A percentile compares a stretch with the other conserved stretches of the same genome.
Conservation (phyloP, 352 stramenopile genomes). For the Phytophthora pluvialis region DNA sequence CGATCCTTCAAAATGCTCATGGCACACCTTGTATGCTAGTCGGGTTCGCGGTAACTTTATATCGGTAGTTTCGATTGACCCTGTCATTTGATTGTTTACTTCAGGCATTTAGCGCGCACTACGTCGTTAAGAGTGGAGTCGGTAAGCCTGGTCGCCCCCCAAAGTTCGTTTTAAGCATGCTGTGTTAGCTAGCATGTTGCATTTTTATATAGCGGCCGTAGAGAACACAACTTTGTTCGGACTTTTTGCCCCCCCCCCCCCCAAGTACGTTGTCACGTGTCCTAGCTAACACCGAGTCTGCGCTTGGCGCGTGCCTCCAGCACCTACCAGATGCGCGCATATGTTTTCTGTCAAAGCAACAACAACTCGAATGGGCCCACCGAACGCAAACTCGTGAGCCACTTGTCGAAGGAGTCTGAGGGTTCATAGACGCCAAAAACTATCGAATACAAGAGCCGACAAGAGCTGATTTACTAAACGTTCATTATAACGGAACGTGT, state of each 20-base stretch:
- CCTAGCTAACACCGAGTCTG: background rate
- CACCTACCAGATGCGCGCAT: background rate
- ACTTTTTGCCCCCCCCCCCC: background rate
- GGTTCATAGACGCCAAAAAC: constrained; percentile 14
- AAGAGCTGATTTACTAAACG: constrained; percentile 5
- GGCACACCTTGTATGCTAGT: background rate
- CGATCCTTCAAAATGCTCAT: background rate
- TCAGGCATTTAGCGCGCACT: background rate
- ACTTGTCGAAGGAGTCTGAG: background rate
- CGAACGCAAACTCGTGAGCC: background rate
- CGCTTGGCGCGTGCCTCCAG: background rate
- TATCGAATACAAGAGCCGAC: background rate
- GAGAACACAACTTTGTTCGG: background rate
- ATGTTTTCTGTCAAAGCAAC: background rate
- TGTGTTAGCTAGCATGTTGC: background rate
- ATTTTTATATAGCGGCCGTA: constrained; percentile 1
- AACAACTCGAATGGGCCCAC: background rate
- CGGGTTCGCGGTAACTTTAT: background rate
- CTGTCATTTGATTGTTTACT: background rate
- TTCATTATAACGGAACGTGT: constrained; percentile 2
- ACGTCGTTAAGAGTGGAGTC: background rate
- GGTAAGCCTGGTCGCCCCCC: background rate
- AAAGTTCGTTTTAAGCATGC: background rate
- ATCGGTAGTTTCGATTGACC: background rate
- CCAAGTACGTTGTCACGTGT: background rate